Percentiles rank a stretch among this genome's conserved stretches.
phyloP scores from a whole-genome alignment of 2,329 filamentous ascomycete species.

The Penicillium thymicola region DNA sequence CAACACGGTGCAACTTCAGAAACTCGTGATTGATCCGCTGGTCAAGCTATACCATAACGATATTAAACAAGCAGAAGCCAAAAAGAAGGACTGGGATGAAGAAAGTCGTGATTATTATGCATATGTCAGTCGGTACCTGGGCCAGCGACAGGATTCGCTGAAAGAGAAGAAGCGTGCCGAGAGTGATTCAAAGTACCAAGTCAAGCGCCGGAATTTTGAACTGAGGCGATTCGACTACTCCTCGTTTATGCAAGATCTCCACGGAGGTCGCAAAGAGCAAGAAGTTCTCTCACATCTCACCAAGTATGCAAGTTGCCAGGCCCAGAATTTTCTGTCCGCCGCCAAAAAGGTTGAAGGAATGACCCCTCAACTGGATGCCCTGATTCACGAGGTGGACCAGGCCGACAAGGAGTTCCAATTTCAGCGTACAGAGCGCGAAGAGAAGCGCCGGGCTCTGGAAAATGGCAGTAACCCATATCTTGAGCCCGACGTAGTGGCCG shows the following conservation, averaged over 20 bases:
- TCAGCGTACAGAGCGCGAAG: slow-evolving; percentile 88
- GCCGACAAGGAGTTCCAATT: slow-evolving; percentile 97
- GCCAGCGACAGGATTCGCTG: slow-evolving; percentile 88
- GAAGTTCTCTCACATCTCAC: slow-evolving; percentile 93
- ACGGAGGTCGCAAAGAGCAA: slow-evolving; percentile 96
- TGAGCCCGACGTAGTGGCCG: slow-evolving; percentile 62
- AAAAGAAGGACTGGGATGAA: slow-evolving; percentile 97
- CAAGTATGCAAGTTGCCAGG: slow-evolving; percentile 87
- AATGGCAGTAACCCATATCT: slow-evolving; percentile 75
- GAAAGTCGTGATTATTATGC: slow-evolving; percentile 98
- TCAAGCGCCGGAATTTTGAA: slow-evolving; percentile 90
- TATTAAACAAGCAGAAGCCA: slow-evolving; percentile 95
- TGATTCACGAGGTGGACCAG: slow-evolving; percentile 83
- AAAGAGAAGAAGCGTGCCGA: slow-evolving; percentile 97
- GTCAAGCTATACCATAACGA: slow-evolving; percentile 89
- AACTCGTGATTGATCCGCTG: slow-evolving; percentile 90
- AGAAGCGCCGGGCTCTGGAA: slow-evolving; percentile 85
- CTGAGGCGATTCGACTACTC: slow-evolving; percentile 98
- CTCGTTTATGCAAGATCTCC: slow-evolving; percentile 98
- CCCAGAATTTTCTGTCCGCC: slow-evolving; percentile 73
- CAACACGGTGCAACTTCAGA: slow-evolving; percentile 81
- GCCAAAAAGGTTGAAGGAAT: slow-evolving; percentile 84
- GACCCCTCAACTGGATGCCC: slow-evolving; percentile 82
- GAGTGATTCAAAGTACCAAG: slow-evolving; percentile 94
- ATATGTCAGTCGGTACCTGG: slow-evolving; percentile 93